These are phyloP conservation scores for Claviceps pazoutovae DNA, from an alignment of 2,329 filamentous ascomycete genomes.

Conservation along the genomic window DNA sequence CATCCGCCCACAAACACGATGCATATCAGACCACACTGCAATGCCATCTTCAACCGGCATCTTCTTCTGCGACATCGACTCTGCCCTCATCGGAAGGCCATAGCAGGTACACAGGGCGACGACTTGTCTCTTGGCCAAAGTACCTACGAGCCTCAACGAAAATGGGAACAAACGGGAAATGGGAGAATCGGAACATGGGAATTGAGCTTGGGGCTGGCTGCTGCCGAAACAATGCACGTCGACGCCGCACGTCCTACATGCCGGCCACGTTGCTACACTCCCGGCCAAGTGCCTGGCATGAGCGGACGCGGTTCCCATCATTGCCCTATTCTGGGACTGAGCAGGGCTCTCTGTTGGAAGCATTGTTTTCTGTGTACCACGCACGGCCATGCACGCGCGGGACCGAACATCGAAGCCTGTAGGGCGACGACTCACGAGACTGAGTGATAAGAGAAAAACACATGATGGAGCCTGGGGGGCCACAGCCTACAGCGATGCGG, in stretches of 20 bases:
- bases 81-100: not conserved
- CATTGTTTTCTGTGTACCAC: not conserved
- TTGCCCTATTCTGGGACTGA: slow-evolving; percentile 1
- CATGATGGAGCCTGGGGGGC: too few relatives aligned
- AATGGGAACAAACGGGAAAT: too few relatives aligned
- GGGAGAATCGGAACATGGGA: not conserved
- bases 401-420: not conserved
- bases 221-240: not conserved
- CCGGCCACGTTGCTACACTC: slow-evolving; percentile 1
- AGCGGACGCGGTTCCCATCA: not conserved
- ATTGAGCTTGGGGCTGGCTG: not conserved
- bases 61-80: not conserved
- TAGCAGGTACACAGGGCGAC: not conserved
- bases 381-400: not conserved
- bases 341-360: not conserved
- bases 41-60: not conserved
- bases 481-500: not conserved
- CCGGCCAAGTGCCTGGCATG: not conserved
- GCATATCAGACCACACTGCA: not conserved
- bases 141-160: too few relatives aligned
- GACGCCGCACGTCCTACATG: not conserved
- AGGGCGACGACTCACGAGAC: not conserved
- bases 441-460: too few relatives aligned
- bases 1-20: not conserved
- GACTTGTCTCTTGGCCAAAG: not conserved